Base-by-base conservation (phyloP, 139 green algal genomes). In the Chlorella sp. region DNA sequence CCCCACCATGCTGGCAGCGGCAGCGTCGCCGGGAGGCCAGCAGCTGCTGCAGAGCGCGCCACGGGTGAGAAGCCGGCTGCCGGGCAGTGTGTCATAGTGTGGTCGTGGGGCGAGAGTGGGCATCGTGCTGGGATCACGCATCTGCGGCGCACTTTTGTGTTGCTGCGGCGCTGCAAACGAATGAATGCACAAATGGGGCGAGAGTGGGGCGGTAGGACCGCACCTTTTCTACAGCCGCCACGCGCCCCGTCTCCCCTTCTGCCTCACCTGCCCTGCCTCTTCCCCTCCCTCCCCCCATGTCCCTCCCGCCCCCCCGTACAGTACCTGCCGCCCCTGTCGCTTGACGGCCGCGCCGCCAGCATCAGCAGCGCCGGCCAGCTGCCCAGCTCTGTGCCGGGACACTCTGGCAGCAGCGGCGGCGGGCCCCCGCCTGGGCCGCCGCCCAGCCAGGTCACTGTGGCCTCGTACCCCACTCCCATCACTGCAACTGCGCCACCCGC, bases 1-100 rank as follows among this genome's bases (percentile, higher is more conserved):
- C 85, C 85, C 85, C 3, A 89, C 85, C n/a, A 81, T 88, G 84
- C 84, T 81, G 84, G 42, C 68, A 16, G 24, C 22, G 1, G 37
- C 36, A 0, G 84, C 68, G 4, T 88, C 84, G 24, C 84, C 84
- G 28, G 84, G 48, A 57, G 48, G 66, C 15, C 84, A 88, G 84
- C 39, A 68, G 68, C 37, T 81, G 68, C 30, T 81, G 84, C 84
- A 68, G 42, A 42, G 81, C 22, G 78, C 79, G 42, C 79, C 79
- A 24, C 42, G 79, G 79, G 79, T 85, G 79, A 84, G 78, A 12
- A 1, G n/a, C 16, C 2, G 28, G 73, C n/a, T 30, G 40, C n/a
- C 75, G 30, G 75, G 75, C 75, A 14, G 34, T 53, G 34, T 0
- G n/a, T 34, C 16, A 18, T 83, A 21, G n/a, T 3, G 30, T 34